Percentiles rank a stretch among this genome's conserved stretches.
Conservation (phyloP, 2,329 filamentous ascomycete genomes). For the Huntiella savannae region DNA sequence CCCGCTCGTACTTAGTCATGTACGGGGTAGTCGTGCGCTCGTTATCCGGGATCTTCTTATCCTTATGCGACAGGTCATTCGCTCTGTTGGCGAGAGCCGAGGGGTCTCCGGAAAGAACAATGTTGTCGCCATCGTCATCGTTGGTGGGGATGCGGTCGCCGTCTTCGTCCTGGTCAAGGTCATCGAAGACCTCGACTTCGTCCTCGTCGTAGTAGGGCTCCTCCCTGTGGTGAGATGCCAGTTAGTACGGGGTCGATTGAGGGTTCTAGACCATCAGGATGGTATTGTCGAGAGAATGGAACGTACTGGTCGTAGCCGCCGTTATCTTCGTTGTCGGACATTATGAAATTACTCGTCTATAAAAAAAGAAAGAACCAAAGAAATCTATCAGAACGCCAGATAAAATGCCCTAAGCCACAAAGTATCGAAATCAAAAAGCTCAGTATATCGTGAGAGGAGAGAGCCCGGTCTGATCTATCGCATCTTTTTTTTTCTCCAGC, state of each 20-base stretch:
- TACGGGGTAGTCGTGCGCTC: conserved; percentile 87
- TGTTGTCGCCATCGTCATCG: conserved; percentile 37
- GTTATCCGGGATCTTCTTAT: conserved; percentile 82
- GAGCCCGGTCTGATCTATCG: too few species aligned
- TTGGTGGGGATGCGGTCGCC: conserved; percentile 32
- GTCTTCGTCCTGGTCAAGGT: conserved; percentile 31
- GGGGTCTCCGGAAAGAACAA: conserved; percentile 43
- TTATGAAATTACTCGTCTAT: conserved; percentile 18
- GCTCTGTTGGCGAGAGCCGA: conserved; percentile 34
- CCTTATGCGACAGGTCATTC: conserved; percentile 38
- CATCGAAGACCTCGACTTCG: conserved; percentile 35
- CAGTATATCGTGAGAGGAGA: too few species aligned
- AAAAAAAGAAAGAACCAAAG: background rate
- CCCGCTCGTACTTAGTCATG: conserved; percentile 98
- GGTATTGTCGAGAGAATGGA: background rate
- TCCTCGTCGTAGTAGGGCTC: conserved; percentile 56
- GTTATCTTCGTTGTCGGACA: conserved; percentile 59
- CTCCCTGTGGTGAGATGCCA: conserved; percentile 28
- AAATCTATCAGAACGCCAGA: background rate
- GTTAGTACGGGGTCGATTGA: conserved; percentile 1
- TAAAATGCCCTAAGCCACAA: background rate
- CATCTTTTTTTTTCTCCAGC: too few species aligned
- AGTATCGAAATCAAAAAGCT: too few species aligned
- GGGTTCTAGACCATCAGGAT: background rate
- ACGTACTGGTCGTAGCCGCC: conserved; percentile 38